Evolutionary conservation across 2,329 filamentous ascomycete genomes (phyloP).

Genomic region (Septoria petroselini): DNA sequence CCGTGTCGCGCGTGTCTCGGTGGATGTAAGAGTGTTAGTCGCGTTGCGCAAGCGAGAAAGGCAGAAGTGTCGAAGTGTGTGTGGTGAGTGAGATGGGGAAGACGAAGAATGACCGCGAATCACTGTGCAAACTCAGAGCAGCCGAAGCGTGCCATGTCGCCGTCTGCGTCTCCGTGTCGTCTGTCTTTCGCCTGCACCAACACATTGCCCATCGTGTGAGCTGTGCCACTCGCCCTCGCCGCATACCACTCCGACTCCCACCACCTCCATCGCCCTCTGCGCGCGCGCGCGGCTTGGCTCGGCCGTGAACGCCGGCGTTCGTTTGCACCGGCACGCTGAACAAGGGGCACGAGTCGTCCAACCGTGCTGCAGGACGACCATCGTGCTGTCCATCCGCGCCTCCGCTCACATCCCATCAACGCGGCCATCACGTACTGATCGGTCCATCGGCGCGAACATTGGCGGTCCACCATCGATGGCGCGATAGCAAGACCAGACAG

Average conservation of each 20-base stretch:
- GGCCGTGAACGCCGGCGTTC: conserved; percentile 3
- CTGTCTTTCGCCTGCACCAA: background rate
- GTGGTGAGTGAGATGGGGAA: too few relatives aligned
- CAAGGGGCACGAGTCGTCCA: conserved; percentile 12
- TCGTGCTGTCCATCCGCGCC: background rate
- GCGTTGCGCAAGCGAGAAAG: too few relatives aligned
- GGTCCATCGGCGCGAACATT: conserved; percentile 5
- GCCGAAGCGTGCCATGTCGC: background rate
- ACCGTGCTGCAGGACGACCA: background rate
- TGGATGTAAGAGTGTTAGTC: too few relatives aligned
- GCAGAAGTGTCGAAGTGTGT: too few relatives aligned
- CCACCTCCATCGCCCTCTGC: too few relatives aligned
- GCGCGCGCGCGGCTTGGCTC: conserved; percentile 5
- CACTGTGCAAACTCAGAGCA: conserved; percentile 3
- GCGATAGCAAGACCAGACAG: conserved; percentile 4
- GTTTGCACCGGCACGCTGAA: conserved; percentile 6
- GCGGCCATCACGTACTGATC: background rate
- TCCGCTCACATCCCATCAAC: conserved; percentile 4
- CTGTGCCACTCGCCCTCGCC: conserved; percentile 13
- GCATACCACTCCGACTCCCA: conserved; percentile 6
- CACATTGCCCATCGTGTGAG: conserved; percentile 2
- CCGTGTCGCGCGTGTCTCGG: conserved; percentile 3
- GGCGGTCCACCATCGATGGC: conserved; percentile 16
- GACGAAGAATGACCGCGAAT: background rate
- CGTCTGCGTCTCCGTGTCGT: background rate